Evolutionary conservation across 2,329 filamentous ascomycete species (phyloP).

Genomic region (Talaromyces funiculosus): DNA sequence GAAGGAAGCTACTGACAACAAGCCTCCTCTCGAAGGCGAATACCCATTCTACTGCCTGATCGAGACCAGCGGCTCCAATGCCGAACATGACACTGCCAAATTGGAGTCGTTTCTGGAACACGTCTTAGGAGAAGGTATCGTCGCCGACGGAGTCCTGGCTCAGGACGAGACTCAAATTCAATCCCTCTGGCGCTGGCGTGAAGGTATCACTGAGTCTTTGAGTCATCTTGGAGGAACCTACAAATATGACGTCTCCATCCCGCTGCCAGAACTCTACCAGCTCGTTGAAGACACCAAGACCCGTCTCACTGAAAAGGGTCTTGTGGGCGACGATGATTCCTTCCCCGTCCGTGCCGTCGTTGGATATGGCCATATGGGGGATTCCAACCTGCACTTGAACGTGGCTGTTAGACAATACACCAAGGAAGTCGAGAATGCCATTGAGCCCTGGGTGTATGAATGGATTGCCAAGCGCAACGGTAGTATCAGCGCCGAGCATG

Average conservation of each 20-base stretch:
- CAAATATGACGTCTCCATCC: conserved; percentile 97
- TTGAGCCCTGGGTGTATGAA: conserved; percentile 96
- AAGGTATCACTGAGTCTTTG: conserved; percentile 83
- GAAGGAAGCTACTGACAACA: conserved; percentile 65
- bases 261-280: conserved; percentile 76
- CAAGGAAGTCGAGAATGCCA: conserved; percentile 73
- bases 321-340: conserved; percentile 69
- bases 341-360: conserved; percentile 83
- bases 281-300: conserved; percentile 80
- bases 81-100: conserved; percentile 90
- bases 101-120: conserved; percentile 84
- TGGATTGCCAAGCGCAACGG: conserved; percentile 86
- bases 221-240: conserved; percentile 92
- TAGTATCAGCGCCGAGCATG: conserved; percentile 96
- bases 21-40: conserved; percentile 72
- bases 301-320: conserved; percentile 65
- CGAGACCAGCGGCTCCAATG: conserved; percentile 91
- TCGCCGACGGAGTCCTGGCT: conserved; percentile 83
- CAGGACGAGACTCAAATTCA: conserved; percentile 87
- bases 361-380: conserved; percentile 97
- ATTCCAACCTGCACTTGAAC: conserved; percentile 92
- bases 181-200: conserved; percentile 84
- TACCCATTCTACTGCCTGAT: conserved; percentile 95
- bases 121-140: conserved; percentile 81
- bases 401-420: conserved; percentile 77